phyloP scores from a whole-genome alignment of 192 early-diverging fungal genomes.

The Coemansia sp. region DNA sequence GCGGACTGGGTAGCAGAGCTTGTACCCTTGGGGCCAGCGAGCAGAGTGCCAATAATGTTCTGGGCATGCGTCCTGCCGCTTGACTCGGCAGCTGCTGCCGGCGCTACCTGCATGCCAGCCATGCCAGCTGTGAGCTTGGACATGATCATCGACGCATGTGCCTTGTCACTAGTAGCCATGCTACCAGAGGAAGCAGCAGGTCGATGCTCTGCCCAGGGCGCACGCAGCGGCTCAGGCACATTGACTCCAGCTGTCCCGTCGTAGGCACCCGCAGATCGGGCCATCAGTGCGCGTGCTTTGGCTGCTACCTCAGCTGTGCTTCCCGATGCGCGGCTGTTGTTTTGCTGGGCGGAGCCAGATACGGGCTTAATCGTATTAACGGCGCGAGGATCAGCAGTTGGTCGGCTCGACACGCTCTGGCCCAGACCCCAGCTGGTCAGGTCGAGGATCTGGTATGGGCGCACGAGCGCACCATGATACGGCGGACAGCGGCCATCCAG shows the following conservation, averaged over 20 bases:
- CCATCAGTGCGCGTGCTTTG: slow-evolving; percentile 13
- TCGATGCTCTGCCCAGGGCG: slow-evolving; percentile 30
- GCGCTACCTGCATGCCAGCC: slow-evolving; percentile 2
- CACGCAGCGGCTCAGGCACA: slow-evolving; percentile 36
- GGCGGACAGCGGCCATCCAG: slow-evolving; percentile 78
- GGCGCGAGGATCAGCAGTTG: slow-evolving; percentile 20
- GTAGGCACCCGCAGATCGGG: neutral
- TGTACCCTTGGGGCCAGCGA: slow-evolving; percentile 30
- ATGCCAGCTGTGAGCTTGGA: slow-evolving; percentile 24
- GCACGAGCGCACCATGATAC: slow-evolving; percentile 71
- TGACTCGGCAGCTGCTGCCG: neutral
- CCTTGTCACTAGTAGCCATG: slow-evolving; percentile 10
- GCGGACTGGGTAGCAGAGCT: neutral
- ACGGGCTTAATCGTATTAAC: slow-evolving; percentile 31
- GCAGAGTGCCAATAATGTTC: slow-evolving; percentile 44
- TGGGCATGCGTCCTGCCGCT: slow-evolving; percentile 27
- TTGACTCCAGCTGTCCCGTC: slow-evolving; percentile 3
- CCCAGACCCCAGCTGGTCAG: slow-evolving; percentile 56
- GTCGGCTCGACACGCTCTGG: slow-evolving; percentile 17
- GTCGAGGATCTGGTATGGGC: slow-evolving; percentile 68
- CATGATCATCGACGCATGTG: slow-evolving; percentile 31
- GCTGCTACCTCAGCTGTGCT: slow-evolving; percentile 22
- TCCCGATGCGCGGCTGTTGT: slow-evolving; percentile 2
- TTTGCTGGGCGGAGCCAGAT: slow-evolving; percentile 12
- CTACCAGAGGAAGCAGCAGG: neutral